Evolutionary conservation across 805 yeast species (phyloP).

Genomic region (Saccharomyces paradoxus): DNA sequence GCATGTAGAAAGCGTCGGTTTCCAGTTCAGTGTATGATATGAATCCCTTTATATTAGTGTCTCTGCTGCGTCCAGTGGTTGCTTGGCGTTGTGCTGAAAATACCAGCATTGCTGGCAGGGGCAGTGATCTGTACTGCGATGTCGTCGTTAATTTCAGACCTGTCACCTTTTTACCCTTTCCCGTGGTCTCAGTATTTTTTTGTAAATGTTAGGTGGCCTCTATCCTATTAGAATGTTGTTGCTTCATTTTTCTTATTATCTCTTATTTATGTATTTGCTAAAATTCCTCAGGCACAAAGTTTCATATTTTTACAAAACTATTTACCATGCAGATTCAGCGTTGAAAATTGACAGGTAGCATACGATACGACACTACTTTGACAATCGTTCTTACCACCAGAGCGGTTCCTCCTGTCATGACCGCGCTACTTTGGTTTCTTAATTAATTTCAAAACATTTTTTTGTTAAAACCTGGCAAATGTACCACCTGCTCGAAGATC

Average conservation of each 20-base stretch:
- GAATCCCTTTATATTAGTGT: constrained; percentile 71
- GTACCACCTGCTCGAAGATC: constrained; percentile 81
- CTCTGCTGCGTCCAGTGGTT: constrained; percentile 72
- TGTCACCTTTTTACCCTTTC: constrained; percentile 43
- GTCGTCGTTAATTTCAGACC: constrained; percentile 54
- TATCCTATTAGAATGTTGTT: constrained; percentile 57
- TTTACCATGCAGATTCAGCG: constrained; percentile 91
- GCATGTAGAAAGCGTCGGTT: constrained; percentile 69
- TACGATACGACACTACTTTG: constrained; percentile 46
- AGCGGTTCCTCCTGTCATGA: not conserved
- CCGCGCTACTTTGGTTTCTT: constrained; percentile 4
- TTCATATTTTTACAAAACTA: constrained; percentile 61
- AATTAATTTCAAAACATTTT: constrained; percentile 34
- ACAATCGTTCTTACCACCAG: not conserved
- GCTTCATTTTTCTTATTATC: constrained; percentile 33
- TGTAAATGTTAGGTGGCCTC: constrained; percentile 58
- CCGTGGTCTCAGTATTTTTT: constrained; percentile 43
- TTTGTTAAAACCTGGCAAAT: constrained; percentile 70
- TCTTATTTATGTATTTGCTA: constrained; percentile 62
- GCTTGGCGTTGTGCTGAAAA: constrained; percentile 73
- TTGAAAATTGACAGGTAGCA: constrained; percentile 94
- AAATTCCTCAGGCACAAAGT: constrained; percentile 67
- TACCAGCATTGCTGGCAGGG: constrained; percentile 79
- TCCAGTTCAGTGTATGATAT: constrained; percentile 96
- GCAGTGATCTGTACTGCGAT: constrained; percentile 73